Evolutionary conservation across 1,139 yeast genomes (phyloP).

Genomic region (Geotrichum reessii): DNA sequence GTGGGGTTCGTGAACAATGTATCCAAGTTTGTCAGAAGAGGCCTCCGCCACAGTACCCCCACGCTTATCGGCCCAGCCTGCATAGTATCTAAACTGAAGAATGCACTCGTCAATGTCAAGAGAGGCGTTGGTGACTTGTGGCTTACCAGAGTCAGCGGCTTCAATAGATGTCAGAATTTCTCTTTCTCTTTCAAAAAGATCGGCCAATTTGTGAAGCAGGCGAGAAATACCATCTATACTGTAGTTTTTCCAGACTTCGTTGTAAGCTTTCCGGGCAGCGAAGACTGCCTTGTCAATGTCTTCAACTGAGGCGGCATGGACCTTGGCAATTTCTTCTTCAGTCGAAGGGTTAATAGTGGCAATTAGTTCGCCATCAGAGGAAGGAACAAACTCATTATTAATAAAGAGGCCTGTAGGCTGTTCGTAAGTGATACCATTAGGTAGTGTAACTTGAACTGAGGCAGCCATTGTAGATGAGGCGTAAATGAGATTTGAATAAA

Average conservation of each 20-base stretch:
- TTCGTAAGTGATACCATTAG: conserved; percentile 51
- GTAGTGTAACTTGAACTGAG: conserved; percentile 41
- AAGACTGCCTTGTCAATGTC: conserved; percentile 57
- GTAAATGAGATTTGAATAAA: too few species aligned
- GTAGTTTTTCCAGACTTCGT: conserved; percentile 43
- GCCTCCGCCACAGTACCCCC: conserved; percentile 65
- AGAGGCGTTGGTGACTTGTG: conserved; percentile 39
- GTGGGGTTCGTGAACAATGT: conserved; percentile 63
- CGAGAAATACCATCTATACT: conserved; percentile 45
- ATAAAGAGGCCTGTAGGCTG: conserved; percentile 82
- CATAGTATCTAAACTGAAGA: conserved; percentile 50
- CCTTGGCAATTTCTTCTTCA: conserved; percentile 48
- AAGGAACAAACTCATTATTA: conserved; percentile 67
- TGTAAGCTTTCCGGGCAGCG: conserved; percentile 52
- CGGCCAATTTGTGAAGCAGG: conserved; percentile 48
- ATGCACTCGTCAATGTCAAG: conserved; percentile 58
- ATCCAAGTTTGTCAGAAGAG: conserved; percentile 54
- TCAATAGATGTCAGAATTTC: conserved; percentile 52
- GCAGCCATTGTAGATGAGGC: conserved; percentile 15
- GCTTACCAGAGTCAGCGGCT: conserved; percentile 58
- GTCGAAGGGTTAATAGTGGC: conserved; percentile 39
- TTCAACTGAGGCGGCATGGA: conserved; percentile 49
- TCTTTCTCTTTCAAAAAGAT: conserved; percentile 45
- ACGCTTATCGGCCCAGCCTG: conserved; percentile 81
- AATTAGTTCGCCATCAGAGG: conserved; percentile 53